Conservation (phyloP, 2,329 filamentous ascomycete genomes). For the Tolypocladium nubicola region DNA sequence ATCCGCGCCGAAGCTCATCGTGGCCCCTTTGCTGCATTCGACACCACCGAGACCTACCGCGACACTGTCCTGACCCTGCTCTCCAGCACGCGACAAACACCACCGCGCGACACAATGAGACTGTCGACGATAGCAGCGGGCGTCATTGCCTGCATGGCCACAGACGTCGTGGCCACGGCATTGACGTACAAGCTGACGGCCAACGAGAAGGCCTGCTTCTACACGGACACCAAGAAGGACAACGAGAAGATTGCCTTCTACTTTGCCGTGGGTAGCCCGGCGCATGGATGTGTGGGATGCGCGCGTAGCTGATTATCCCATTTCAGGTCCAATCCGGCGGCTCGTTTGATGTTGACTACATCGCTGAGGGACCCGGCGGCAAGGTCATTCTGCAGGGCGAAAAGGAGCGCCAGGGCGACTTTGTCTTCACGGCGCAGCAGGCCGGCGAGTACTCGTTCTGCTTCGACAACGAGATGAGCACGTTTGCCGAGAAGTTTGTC, state of each 20-base stretch:
- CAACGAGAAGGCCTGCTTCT: conserved; percentile 96
- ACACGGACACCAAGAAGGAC: conserved; percentile 63
- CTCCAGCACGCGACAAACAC: conserved; percentile 18
- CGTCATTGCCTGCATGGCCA: conserved; percentile 60
- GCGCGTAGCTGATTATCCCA: neutral
- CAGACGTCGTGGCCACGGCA: conserved; percentile 72
- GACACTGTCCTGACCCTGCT: conserved; percentile 16
- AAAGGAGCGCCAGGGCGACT: conserved; percentile 93
- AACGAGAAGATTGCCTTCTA: conserved; percentile 94
- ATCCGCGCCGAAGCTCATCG: conserved; percentile 11
- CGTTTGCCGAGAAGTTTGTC: conserved; percentile 92
- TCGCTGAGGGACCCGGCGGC: conserved; percentile 70
- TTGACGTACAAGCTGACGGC: conserved; percentile 86
- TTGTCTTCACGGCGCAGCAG: conserved; percentile 89
- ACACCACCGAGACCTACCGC: conserved; percentile 8
- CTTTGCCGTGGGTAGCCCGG: conserved; percentile 65
- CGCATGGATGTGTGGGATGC: neutral
- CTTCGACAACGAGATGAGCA: conserved; percentile 98
- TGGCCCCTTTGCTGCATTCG: conserved; percentile 7
- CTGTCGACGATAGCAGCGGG: conserved; percentile 49
- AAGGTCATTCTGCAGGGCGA: conserved; percentile 75
- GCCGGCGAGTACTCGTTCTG: conserved; percentile 90
- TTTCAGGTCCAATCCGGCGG: conserved; percentile 90
- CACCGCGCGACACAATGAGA: conserved; percentile 46
- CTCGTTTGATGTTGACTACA: conserved; percentile 93